Evolutionary conservation across 305 asterid species (phyloP).

Genomic region (Fraxinus angustifolia): DNA sequence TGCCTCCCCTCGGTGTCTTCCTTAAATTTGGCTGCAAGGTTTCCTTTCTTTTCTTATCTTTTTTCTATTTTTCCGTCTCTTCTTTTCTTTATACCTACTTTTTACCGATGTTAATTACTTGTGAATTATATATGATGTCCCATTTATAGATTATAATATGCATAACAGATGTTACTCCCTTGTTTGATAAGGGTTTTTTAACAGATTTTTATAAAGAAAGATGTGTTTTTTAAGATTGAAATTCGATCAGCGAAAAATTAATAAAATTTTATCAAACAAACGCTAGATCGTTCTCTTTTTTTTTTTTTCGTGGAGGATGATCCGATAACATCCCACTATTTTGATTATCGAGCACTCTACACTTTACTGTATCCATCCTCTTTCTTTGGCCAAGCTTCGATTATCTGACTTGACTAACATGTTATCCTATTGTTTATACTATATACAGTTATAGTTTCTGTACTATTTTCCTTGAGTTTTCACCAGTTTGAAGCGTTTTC

Average conservation of each 20-base stretch:
- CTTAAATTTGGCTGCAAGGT: slow-evolving; percentile 75
- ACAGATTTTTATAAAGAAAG: too few species aligned
- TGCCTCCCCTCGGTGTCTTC: slow-evolving; percentile 86
- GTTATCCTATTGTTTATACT: too few species aligned
- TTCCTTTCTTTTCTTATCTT: background rate
- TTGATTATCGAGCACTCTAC: too few species aligned
- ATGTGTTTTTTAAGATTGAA: background rate
- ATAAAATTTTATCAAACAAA: too few species aligned
- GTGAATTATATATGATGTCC: background rate
- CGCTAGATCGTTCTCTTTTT: too few species aligned
- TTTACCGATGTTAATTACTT: background rate
- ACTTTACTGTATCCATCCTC: too few species aligned
- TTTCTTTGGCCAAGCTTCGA: too few species aligned
- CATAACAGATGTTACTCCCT: too few species aligned
- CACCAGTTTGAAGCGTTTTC: background rate
- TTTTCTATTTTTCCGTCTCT: background rate
- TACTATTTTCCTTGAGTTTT: background rate
- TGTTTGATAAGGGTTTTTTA: background rate
- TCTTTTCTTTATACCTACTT: background rate
- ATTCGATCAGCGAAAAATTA: background rate
- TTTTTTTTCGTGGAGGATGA: too few species aligned
- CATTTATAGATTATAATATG: background rate
- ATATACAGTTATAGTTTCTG: background rate
- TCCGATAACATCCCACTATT: too few species aligned
- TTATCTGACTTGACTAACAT: too few species aligned